These are phyloP conservation scores for Fusarium nanum DNA, from an alignment of 2,329 filamentous ascomycete species.

Conservation along the genomic window DNA sequence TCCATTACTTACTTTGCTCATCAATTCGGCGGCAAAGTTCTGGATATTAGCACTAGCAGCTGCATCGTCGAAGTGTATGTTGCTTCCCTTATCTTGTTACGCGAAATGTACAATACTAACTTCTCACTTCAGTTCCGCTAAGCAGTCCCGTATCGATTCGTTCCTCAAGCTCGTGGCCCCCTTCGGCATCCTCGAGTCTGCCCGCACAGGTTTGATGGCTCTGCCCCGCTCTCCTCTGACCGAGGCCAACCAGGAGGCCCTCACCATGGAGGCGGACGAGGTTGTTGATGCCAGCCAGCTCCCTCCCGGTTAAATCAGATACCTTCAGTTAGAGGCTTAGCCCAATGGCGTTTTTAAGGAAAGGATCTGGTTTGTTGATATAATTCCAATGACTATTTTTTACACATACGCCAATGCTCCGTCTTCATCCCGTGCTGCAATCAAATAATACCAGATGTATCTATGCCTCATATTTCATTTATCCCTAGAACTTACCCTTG, in stretches of 20 bases:
- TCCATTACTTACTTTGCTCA: slow-evolving; percentile 96
- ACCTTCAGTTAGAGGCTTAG: slow-evolving; percentile 25
- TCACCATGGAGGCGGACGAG: slow-evolving; percentile 89
- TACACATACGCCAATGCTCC: slow-evolving; percentile 43
- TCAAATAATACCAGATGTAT: slow-evolving; percentile 24
- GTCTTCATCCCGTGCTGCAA: slow-evolving; percentile 24
- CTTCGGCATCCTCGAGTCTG: slow-evolving; percentile 96
- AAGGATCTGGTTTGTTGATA: slow-evolving; percentile 45
- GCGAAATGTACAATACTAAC: slow-evolving; percentile 40
- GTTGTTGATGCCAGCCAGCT: slow-evolving; percentile 94
- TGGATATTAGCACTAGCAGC: slow-evolving; percentile 98
- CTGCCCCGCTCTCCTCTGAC: slow-evolving; percentile 91
- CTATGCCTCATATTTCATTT: not conserved
- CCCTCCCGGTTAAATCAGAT: slow-evolving; percentile 78
- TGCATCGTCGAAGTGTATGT: slow-evolving; percentile 97
- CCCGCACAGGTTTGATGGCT: slow-evolving; percentile 95
- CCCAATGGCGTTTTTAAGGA: slow-evolving; percentile 46
- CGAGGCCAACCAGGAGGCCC: slow-evolving; percentile 74
- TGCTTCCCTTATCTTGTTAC: not conserved
- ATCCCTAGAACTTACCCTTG: slow-evolving; percentile 76
- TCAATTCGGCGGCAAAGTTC: slow-evolving; percentile 96
- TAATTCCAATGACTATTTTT: slow-evolving; percentile 47
- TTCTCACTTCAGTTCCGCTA: slow-evolving; percentile 75
- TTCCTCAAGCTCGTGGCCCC: slow-evolving; percentile 96
- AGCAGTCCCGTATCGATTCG: slow-evolving; percentile 92